phyloP scores from a whole-genome alignment of 768 basidiomycete genomes.

The Polyporus arcularius region DNA sequence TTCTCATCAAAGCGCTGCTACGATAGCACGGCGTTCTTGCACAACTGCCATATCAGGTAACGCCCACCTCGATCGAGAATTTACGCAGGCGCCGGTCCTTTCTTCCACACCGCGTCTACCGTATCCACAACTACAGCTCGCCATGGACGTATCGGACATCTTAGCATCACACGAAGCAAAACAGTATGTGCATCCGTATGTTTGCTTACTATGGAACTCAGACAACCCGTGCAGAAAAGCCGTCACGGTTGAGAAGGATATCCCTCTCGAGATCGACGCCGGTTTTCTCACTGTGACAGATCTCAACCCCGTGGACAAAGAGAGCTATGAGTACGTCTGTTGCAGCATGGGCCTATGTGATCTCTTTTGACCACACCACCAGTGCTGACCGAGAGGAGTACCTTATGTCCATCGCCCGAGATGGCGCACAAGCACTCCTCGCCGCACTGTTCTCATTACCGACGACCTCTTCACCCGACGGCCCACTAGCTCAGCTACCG shows the following conservation, averaged over 20 bases:
- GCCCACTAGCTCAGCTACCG: conserved; percentile 83
- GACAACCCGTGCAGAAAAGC: conserved; percentile 52
- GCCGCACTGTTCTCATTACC: conserved; percentile 82
- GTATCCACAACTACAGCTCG: neutral
- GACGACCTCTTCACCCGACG: conserved; percentile 70
- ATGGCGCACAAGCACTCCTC: conserved; percentile 82
- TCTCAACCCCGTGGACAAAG: conserved; percentile 81
- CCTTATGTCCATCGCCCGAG: conserved; percentile 75
- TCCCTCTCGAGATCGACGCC: conserved; percentile 76
- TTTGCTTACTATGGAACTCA: neutral
- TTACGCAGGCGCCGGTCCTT: neutral
- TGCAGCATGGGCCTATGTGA: neutral
- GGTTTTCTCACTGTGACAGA: conserved; percentile 88
- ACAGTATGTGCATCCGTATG: conserved; percentile 49
- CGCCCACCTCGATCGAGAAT: neutral
- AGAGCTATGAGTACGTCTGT: conserved; percentile 71
- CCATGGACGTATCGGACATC: conserved; percentile 83
- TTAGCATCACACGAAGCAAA: conserved; percentile 73
- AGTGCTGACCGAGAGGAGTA: conserved; percentile 82
- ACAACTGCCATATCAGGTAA: no score
- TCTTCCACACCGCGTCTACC: neutral
- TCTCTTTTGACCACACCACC: neutral
- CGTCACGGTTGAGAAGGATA: conserved; percentile 74
- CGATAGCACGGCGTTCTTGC: no score
- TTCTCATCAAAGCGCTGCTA: no score